Evolutionary conservation across 306 rosid genomes (phyloP).

Genomic region (Betula pendula): DNA sequence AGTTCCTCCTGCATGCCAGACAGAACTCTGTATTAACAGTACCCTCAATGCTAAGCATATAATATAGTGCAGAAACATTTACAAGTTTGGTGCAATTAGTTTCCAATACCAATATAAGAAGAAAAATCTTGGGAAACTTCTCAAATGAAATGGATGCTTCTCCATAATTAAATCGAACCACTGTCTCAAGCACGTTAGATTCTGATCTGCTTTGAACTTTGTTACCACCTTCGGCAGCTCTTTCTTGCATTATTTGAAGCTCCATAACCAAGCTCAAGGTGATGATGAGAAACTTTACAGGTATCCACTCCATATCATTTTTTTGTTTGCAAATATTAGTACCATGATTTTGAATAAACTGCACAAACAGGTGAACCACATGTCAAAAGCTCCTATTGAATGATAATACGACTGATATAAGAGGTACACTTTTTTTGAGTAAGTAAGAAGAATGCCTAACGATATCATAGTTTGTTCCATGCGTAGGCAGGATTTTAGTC

Average conservation of each 20-base stretch:
- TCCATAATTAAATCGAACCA: constrained; percentile 38
- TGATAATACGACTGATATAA: neutral
- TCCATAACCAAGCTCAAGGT: constrained; percentile 70
- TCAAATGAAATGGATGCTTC: constrained; percentile 42
- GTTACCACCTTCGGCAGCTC: constrained; percentile 40
- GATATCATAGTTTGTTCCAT: neutral
- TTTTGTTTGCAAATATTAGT: constrained; percentile 49
- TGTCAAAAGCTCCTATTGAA: constrained; percentile 24
- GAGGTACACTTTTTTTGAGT: neutral
- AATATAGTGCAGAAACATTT: constrained; percentile 16
- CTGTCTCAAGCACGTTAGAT: constrained; percentile 30
- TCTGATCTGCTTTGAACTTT: constrained; percentile 41
- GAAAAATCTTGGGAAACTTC: constrained; percentile 51
- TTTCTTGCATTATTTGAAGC: constrained; percentile 65
- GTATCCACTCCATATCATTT: constrained; percentile 37
- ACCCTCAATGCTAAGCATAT: constrained; percentile 28
- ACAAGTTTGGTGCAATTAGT: constrained; percentile 26
- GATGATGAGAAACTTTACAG: constrained; percentile 77
- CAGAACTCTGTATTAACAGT: constrained; percentile 11
- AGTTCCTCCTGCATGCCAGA: constrained; percentile 67
- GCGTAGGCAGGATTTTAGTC: neutral
- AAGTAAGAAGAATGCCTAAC: neutral
- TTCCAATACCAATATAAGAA: constrained; percentile 58
- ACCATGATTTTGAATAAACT: constrained; percentile 65
- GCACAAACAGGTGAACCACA: constrained; percentile 28